A percentile compares a stretch with the other conserved stretches of the same genome.
These are phyloP conservation scores for Cajanus cajan DNA, from an alignment of 306 rosid genomes.

Conservation along the genomic window DNA sequence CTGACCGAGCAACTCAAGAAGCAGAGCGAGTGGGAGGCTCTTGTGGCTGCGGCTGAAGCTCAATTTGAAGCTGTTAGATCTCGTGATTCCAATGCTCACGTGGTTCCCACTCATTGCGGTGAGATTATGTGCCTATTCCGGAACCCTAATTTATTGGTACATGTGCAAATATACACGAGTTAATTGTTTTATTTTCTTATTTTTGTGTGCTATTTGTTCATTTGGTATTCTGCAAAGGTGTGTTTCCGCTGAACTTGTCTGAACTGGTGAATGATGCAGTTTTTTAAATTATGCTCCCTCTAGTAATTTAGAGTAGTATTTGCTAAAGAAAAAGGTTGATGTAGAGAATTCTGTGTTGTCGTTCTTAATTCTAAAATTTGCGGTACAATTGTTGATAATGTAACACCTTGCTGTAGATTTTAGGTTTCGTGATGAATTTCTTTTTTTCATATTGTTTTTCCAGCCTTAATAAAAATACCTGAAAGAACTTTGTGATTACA, in stretches of 20 bases:
- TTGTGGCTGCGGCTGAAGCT: conserved; percentile 65
- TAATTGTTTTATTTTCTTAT: too few relatives aligned
- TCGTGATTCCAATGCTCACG: conserved; percentile 62
- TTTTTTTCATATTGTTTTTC: neutral
- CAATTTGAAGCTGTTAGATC: conserved; percentile 64
- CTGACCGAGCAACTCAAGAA: conserved; percentile 43
- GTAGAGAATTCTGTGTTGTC: too few relatives aligned
- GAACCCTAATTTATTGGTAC: too few relatives aligned
- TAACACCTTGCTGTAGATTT: neutral
- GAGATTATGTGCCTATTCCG: conserved; percentile 30
- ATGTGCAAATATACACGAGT: neutral
- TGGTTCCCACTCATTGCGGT: conserved; percentile 82
- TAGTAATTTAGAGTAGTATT: neutral
- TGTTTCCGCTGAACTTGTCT: neutral
- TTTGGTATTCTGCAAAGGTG: neutral
- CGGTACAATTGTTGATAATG: neutral
- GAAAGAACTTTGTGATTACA: too few relatives aligned
- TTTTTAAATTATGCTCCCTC: neutral
- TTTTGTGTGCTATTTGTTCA: neutral
- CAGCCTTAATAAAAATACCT: neutral
- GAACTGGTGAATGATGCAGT: neutral
- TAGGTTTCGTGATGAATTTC: neutral
- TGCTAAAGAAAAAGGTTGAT: neutral
- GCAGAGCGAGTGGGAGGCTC: conserved; percentile 51
- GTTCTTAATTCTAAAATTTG: neutral